Conservation (phyloP, 345 rosid genomes). For the Hibiscus mutabilis region DNA sequence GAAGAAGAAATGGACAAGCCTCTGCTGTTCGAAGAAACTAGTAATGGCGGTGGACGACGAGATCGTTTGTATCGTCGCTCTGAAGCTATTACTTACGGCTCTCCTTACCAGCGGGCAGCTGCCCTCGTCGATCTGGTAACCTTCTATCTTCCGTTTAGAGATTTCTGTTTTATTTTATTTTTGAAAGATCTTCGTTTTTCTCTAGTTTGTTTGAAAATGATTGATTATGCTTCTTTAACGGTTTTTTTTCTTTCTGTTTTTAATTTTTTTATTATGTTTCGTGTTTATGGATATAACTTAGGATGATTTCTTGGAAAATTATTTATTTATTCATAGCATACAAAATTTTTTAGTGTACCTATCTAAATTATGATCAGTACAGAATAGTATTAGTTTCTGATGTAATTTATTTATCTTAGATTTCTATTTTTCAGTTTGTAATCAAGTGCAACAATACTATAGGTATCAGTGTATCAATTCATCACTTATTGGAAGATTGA, state of each 20-base stretch:
- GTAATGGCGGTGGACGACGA: constrained; percentile 18
- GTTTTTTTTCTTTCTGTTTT: background rate
- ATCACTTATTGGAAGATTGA: background rate
- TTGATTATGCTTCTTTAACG: background rate
- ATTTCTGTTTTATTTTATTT: background rate
- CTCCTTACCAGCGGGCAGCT: constrained; percentile 83
- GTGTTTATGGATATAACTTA: background rate
- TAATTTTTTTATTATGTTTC: background rate
- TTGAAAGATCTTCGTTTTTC: background rate
- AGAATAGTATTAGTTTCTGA: background rate
- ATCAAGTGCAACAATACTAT: no score
- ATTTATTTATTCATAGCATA: background rate
- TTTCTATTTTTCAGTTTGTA: no score
- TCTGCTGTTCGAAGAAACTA: constrained; percentile 44
- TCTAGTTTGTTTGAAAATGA: background rate
- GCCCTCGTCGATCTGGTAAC: constrained; percentile 94
- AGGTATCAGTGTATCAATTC: background rate
- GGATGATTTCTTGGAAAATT: background rate
- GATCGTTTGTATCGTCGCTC: constrained; percentile 46
- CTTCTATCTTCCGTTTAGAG: background rate
- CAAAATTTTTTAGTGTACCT: background rate
- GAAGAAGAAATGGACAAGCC: constrained; percentile 35
- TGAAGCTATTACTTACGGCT: constrained; percentile 74
- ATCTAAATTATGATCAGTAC: background rate
- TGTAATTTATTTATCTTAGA: background rate